Evolutionary conservation across 148 eudicot genomes (phyloP).

Genomic region (Amaranthus cruentus): DNA sequence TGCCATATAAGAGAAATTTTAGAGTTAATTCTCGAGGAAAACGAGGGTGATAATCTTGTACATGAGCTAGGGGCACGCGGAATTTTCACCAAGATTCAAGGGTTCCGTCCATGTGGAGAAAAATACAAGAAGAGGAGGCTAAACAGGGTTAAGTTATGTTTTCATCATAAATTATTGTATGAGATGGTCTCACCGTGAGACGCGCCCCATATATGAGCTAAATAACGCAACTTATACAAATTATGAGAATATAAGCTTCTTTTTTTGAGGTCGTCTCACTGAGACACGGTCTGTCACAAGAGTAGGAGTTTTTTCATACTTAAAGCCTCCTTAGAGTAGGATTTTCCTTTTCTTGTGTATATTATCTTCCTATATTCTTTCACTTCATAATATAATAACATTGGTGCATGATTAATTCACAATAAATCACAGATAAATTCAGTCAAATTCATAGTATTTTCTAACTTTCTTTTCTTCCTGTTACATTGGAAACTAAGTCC

Average conservation of each 20-base stretch:
- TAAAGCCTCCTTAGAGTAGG: slow-evolving; percentile 15
- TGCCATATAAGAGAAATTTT: slow-evolving; percentile 62
- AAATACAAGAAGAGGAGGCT: slow-evolving; percentile 6
- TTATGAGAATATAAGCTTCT: too few relatives aligned
- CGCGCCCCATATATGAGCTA: too few relatives aligned
- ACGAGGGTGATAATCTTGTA: slow-evolving; percentile 11
- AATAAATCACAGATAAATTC: not conserved
- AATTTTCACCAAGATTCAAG: slow-evolving; percentile 20
- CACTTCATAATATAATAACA: slow-evolving; percentile 13
- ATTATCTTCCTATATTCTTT: slow-evolving; percentile 14
- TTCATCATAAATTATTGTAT: too few relatives aligned
- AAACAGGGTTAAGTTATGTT: slow-evolving; percentile 11
- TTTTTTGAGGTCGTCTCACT: too few relatives aligned
- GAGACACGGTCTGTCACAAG: too few relatives aligned
- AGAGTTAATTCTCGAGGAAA: slow-evolving; percentile 6
- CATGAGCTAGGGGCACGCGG: slow-evolving; percentile 21
- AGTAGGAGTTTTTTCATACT: not conserved
- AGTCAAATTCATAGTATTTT: not conserved
- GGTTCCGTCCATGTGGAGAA: not conserved
- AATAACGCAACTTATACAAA: too few relatives aligned
- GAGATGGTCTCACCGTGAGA: too few relatives aligned
- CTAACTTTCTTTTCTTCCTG: slow-evolving; percentile 49
- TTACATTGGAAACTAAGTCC: slow-evolving; percentile 72
- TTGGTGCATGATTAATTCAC: not conserved
- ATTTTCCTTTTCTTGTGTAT: slow-evolving; percentile 14